Percentiles rank a stretch among this genome's conserved stretches.
These are phyloP conservation scores for Phlebiopsis flavidoalba DNA, from an alignment of 768 basidiomycete species.

Conservation along the genomic window DNA sequence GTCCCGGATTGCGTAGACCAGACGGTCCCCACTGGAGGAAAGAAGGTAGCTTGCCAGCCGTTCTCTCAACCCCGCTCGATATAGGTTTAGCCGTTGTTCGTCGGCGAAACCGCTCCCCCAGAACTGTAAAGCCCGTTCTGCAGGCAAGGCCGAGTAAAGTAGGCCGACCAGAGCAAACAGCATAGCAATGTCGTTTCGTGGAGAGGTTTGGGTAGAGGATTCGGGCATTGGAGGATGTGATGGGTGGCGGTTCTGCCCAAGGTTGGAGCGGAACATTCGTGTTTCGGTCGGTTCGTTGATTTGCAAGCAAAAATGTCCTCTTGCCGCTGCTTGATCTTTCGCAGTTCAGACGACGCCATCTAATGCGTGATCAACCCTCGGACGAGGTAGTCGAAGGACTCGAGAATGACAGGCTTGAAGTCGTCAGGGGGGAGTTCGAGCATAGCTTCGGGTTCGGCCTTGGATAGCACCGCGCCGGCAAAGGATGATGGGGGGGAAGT, in stretches of 20 bases:
- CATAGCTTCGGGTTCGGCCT: constrained; percentile 32
- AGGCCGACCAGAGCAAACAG: constrained; percentile 81
- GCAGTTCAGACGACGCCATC: constrained; percentile 77
- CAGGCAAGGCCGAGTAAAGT: constrained; percentile 67
- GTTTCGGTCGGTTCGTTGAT: constrained; percentile 59
- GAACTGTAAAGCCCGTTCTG: constrained; percentile 78
- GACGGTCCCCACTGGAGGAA: constrained; percentile 90
- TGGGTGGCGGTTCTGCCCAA: constrained; percentile 17
- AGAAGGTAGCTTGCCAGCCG: constrained; percentile 55
- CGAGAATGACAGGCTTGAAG: constrained; percentile 53
- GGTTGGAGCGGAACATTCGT: constrained; percentile 40
- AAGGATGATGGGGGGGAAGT: constrained; percentile 22
- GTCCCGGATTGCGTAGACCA: constrained; percentile 80
- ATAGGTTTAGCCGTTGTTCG: constrained; percentile 40
- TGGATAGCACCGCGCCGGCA: constrained; percentile 16
- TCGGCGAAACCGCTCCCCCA: constrained; percentile 62
- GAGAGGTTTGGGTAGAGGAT: constrained; percentile 17
- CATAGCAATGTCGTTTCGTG: constrained; percentile 78
- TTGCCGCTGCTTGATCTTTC: constrained; percentile 85
- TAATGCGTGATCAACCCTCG: constrained; percentile 66
- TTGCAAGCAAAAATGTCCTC: constrained; percentile 77
- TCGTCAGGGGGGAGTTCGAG: constrained; percentile 37
- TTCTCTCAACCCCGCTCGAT: constrained; percentile 58
- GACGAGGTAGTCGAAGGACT: constrained; percentile 66
- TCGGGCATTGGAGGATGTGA: constrained; percentile 7